These are phyloP conservation scores for Ceratobasidium sp. DNA, from an alignment of 1,284 basidiomycete species.

Conservation along the genomic window DNA sequence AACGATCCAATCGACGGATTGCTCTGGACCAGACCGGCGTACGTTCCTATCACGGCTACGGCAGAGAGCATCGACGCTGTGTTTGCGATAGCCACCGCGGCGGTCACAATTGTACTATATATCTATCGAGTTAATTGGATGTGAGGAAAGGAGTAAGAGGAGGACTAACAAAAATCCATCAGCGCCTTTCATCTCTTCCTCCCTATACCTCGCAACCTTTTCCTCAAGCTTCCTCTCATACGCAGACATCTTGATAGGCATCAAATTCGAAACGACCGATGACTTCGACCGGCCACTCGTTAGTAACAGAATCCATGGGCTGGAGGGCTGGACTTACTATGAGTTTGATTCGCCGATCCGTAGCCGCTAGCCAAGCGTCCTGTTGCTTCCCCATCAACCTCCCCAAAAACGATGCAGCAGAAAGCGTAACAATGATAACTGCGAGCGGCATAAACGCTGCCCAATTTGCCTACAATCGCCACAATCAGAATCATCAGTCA, in stretches of 20 bases:
- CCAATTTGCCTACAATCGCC: slow-evolving; percentile 45
- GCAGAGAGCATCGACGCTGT: slow-evolving; percentile 20
- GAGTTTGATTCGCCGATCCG: slow-evolving; percentile 50
- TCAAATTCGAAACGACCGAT: slow-evolving; percentile 38
- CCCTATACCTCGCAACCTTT: slow-evolving; percentile 29
- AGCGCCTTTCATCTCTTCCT: slow-evolving; percentile 39
- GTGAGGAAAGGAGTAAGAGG: not conserved
- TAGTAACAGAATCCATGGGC: not conserved
- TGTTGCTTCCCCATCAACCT: slow-evolving; percentile 46
- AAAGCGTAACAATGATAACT: slow-evolving; percentile 14
- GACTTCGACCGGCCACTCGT: slow-evolving; percentile 39
- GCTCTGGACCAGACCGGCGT: slow-evolving; percentile 32
- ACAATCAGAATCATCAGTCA: too few species aligned
- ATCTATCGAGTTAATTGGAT: not conserved
- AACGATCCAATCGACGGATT: not conserved
- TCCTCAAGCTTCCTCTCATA: slow-evolving; percentile 41
- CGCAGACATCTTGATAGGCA: slow-evolving; percentile 45
- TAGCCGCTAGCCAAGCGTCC: slow-evolving; percentile 48
- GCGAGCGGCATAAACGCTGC: slow-evolving; percentile 36
- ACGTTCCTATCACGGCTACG: slow-evolving; percentile 41
- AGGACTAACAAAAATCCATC: slow-evolving; percentile 38
- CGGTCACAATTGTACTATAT: slow-evolving; percentile 10
- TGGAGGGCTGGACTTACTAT: slow-evolving; percentile 43
- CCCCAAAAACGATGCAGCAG: slow-evolving; percentile 22
- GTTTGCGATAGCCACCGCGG: slow-evolving; percentile 39